Conservation (phyloP, 352 stramenopile species). For the Peronospora farinosa region DNA sequence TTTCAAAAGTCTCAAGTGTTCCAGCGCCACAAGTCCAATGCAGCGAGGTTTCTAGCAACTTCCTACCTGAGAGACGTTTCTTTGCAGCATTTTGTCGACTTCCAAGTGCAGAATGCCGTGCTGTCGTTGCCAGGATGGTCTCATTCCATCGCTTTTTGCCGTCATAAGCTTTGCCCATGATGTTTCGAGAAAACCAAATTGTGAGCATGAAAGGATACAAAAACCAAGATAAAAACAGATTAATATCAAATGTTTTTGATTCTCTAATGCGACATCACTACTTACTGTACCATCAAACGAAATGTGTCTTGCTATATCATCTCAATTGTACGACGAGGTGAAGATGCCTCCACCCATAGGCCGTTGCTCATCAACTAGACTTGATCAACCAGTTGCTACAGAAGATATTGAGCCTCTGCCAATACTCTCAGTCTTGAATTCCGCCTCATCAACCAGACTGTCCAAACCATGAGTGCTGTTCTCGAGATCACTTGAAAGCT, state of each 20-base stretch:
- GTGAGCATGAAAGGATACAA: neutral
- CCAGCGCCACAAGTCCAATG: neutral
- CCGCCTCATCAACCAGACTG: constrained; percentile 33
- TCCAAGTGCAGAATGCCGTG: constrained; percentile 3
- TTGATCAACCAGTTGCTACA: constrained; percentile 19
- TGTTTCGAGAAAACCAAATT: constrained; percentile 7
- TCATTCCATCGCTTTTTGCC: constrained; percentile 84
- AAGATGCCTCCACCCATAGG: constrained; percentile 19
- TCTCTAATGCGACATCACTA: constrained; percentile 2
- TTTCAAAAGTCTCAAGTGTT: constrained; percentile 7
- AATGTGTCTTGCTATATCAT: constrained; percentile 14
- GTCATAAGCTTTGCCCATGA: constrained; percentile 78
- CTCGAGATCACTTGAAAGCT: constrained; percentile 71
- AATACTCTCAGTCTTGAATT: constrained; percentile 26
- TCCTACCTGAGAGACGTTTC: constrained; percentile 60
- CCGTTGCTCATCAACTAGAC: constrained; percentile 27
- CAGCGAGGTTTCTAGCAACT: neutral
- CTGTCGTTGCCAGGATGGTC: constrained; percentile 56
- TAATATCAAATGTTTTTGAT: neutral
- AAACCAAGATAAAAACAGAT: neutral
- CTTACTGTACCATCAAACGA: too few relatives aligned
- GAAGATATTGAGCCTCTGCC: constrained; percentile 25
- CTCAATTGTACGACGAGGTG: constrained; percentile 24
- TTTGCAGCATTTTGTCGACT: constrained; percentile 23
- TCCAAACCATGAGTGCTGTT: constrained; percentile 49